Evolutionary conservation across 306 rosid genomes (phyloP), one percentile per base, ranked within the genome.

Genomic region (Dalbergia cultrata): DNA sequence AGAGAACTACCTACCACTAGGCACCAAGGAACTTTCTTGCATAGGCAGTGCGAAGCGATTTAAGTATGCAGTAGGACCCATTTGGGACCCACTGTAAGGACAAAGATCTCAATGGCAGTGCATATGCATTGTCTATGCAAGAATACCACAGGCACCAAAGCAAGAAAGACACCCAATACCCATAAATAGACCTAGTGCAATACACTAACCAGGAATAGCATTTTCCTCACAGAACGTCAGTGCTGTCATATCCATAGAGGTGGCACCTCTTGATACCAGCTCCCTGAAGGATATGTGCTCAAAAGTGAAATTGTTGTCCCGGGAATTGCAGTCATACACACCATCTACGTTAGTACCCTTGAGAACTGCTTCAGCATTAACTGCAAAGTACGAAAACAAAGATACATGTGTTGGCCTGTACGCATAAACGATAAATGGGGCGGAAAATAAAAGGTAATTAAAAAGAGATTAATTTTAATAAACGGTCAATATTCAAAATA

Each of bases 261-360:
- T 72, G 72, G 56, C 72, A 17, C 94, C 86, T 80, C 89, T 86
- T 50, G 92, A 81, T 1, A 84, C 85, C 78, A 90, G 75, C 81
- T 90, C 92, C 76, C 89, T 82, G 82, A 82, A 90, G 75, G 89
- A 88, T 71, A 86, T 86, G 61, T 86, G 92, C 79, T 90, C 92
- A 47, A 86, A 79, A 11, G 85, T 85, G 70, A 83, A 82, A 70
- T 84, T 90, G 82, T 58, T 85, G 72, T 85, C 86, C 19, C 90
- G 80, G 34, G 94, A 85, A 79, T 85, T 82, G 84, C 85, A 82
- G 76, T 83, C 92, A 65, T 90, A 90, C 8, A 88, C 83, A 58
- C 87, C 89, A 64, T 83, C 87, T n/a, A 82, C 81, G 41, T 88
- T 90, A 49, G 90, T 86, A 72, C 90, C 94, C 81, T 88, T 88